Evolutionary conservation across 192 early-diverging fungal genomes (phyloP), one percentile per base, ranked within the genome.

Genomic region (Coemansia asiatica): DNA sequence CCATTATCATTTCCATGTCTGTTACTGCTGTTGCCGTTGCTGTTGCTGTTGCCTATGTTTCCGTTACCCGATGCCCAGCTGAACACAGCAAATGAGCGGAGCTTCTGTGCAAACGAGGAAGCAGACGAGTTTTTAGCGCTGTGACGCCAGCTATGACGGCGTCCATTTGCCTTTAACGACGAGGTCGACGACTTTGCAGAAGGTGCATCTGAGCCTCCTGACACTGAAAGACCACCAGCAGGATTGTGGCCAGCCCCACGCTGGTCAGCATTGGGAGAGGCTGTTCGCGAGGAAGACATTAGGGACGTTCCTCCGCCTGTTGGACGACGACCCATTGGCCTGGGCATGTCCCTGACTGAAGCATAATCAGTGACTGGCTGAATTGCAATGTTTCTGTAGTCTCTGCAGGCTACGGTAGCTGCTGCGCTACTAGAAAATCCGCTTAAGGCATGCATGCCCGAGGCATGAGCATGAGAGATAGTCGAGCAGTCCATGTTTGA

Each of bases 161-260:
- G 66, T 12, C 29, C 36, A 46, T 33, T 61, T 35, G 62, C 58
- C 28, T 63, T 64, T 5, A 71, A 54, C 36, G 73, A 75, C 6
- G 79, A 75, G 36, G 64, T 53, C 12, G 73, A 75, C n/a, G 79
- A 75, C 50, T 81, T 81, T 67, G 64, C 25, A n/a, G 79, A 72
- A 18, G 68, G 58, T 13, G 38, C 58, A 26, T 40, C 29, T 13
- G 58, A 46, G 22, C 10, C 13, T 22, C n/a, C 23, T 5, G 55
- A 9, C 6, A 31, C 28, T 1, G 55, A n/a, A 56, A 19, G 1
- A 1, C 27, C 28, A 7, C 55, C 55, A 56, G 28, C 6, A 28
- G 23, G 55, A 26, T 28, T 23, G 28, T 2, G 54, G 16, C 59
- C 59, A 33, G 27, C 59, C 16, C 59, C 50, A 19, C 59, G 47